phyloP scores from a whole-genome alignment of 306 rosid species.

The Trifolium fragiferum region DNA sequence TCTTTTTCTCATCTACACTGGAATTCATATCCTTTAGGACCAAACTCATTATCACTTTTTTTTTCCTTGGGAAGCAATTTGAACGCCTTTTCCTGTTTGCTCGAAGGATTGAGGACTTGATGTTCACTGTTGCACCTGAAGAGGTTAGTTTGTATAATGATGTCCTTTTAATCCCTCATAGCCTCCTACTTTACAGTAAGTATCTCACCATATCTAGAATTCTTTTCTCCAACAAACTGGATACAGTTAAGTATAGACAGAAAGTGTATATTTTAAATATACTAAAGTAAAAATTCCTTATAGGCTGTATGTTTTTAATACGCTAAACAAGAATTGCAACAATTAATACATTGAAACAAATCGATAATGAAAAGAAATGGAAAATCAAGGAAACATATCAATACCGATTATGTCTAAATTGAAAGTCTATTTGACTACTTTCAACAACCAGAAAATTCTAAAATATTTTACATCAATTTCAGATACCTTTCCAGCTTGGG shows the following conservation, averaged over 20 bases:
- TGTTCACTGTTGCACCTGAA: slow-evolving; percentile 92
- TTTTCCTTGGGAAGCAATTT: slow-evolving; percentile 72
- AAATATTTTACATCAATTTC: slow-evolving; percentile 48
- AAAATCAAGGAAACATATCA: neutral
- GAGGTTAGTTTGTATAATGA: slow-evolving; percentile 68
- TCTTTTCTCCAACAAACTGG: slow-evolving; percentile 5
- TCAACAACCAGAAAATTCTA: slow-evolving; percentile 13
- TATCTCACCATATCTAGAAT: slow-evolving; percentile 23
- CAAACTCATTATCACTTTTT: slow-evolving; percentile 26
- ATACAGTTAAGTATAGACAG: neutral
- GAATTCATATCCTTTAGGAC: slow-evolving; percentile 22
- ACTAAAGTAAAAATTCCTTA: neutral
- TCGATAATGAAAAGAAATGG: neutral
- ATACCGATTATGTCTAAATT: slow-evolving; percentile 17
- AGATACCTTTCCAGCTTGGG: slow-evolving; percentile 99
- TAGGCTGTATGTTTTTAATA: neutral
- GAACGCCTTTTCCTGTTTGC: slow-evolving; percentile 94
- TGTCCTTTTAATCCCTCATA: slow-evolving; percentile 28
- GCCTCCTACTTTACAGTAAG: slow-evolving; percentile 2
- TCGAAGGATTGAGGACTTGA: slow-evolving; percentile 84
- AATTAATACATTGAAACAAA: slow-evolving; percentile 5
- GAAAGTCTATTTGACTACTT: slow-evolving; percentile 17
- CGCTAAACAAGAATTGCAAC: slow-evolving; percentile 7
- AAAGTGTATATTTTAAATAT: neutral
- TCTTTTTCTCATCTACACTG: slow-evolving; percentile 25